These are phyloP conservation scores for peach (Prunus persica) DNA, from an alignment of 306 rosid species.

Conservation along the genomic window Prunus_persica_NCBIv2 NC_034009.1:11695501-11696000, in stretches of 20 bases:
- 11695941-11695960: slow-evolving; percentile 52
- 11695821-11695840: slow-evolving; percentile 13
- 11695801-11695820: slow-evolving; percentile 20
- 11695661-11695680: slow-evolving; percentile 42
- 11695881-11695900: slow-evolving; percentile 14
- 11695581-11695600: slow-evolving; percentile 45
- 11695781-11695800: slow-evolving; percentile 25
- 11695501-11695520: neutral
- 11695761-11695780: slow-evolving; percentile 37
- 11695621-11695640: slow-evolving; percentile 63
- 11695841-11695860: slow-evolving; percentile 13
- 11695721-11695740: slow-evolving; percentile 9
- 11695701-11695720: slow-evolving; percentile 33
- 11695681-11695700: slow-evolving; percentile 30
- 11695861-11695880: slow-evolving; percentile 20
- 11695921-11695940: slow-evolving; percentile 14
- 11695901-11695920: slow-evolving; percentile 9
- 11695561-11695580: neutral
- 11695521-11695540: slow-evolving; percentile 6
- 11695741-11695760: slow-evolving; percentile 38
- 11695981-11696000: slow-evolving; percentile 38
- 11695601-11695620: slow-evolving; percentile 87
- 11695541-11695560: neutral
- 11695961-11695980: slow-evolving; percentile 37
- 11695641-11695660: slow-evolving; percentile 27